Base-by-base conservation (phyloP, 1,284 basidiomycete species). In the Gymnopus androsaceus region DNA sequence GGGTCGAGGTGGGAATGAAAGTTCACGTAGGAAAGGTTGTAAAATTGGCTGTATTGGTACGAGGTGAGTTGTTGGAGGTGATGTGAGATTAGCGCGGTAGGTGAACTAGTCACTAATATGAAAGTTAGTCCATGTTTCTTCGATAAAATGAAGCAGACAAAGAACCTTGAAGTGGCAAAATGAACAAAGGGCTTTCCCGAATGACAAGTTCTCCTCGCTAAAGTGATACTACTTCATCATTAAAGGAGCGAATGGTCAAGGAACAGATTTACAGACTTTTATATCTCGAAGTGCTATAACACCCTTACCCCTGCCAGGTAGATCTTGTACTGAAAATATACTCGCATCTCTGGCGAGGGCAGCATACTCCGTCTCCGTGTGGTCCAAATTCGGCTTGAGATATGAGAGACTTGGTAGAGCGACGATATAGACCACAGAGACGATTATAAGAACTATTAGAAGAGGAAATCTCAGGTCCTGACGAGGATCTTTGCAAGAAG, bases 151-250 rank as follows among this genome's bases (percentile, higher is more conserved):
- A 42, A n/a, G 9, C n/a, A 1, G n/a, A 21, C 15, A 21, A 11
- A 21, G 31, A 44, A 84, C 83, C 74, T 57, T 73, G 65, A 47
- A 61, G 66, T 3, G 83, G 81, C 4, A 85, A 75, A 6, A 75
- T 60, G 60, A 87, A 79, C 2, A 84, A 65, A 4, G 84, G 83
- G 49, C 69, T 68, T 64, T 87, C 84, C 37, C 71, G 75, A 9
- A 84, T 71, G 9, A 86, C 62, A 0, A 80, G 66, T 61, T 86
- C 83, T 48, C 82, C 83, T 76, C 77, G 82, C 82, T 84, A 57
- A 31, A 17, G 21, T n/a, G 11, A 46, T 19, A 46, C 12, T 14
- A 17, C 3, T 9, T 12, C 28, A 48, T 23, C 31, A 48, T 28
- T 7, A 25, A 42, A 45, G 17, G 30, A 27, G 23, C 27, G 14